Evolutionary conservation across 768 basidiomycete species (phyloP), one percentile per base, ranked within the genome.

Genomic region (Kwoniella newhampshirensis): DNA sequence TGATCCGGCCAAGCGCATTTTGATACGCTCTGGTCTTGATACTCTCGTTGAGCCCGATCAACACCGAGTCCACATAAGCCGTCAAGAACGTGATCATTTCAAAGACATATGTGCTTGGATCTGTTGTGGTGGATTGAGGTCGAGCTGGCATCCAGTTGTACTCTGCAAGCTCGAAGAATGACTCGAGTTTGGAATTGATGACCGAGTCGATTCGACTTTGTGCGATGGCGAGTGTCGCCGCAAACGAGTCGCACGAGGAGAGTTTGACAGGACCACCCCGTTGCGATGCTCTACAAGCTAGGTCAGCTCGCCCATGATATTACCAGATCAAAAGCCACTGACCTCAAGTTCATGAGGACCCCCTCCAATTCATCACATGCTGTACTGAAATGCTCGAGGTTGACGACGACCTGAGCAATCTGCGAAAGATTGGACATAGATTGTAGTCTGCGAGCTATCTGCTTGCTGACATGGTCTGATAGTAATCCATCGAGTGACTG

Each of bases 41-140:
- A 9, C 79, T 77, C 54, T 92, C 88, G 54, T 88, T 86, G 78
- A 98, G 58, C 82, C 83, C 64, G 87, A 85, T 57, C 85, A 90
- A 75, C 1, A 78, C 77, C 42, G 71, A 73, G 55, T 98, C 96
- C 45, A 99, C 91, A 53, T 96, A 89, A 1, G 93, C 96, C 36
- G 87, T 93, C 50, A 98, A 81, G 88, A 93, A 99, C 74, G 91
- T 92, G 74, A 94, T 84, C 68, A 98, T 83, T 75, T 97, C 94
- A 73, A 91, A 87, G 2, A 98, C 81, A 77, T 97, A 97, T 83
- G 87, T 87, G 82, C 90, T 93, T 41, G 93, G 91, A 32, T 84
- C 84, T 56, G 82, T 54, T 2, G 61, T 58, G 0, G 64, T 83
- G 11, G 79, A 74, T 30, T 80, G 79, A 8, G 91, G 61, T 20